A percentile compares a stretch with the other conserved stretches of the same genome.
Conservation (phyloP, 768 basidiomycete species). For the Terana coerulea region DNA sequence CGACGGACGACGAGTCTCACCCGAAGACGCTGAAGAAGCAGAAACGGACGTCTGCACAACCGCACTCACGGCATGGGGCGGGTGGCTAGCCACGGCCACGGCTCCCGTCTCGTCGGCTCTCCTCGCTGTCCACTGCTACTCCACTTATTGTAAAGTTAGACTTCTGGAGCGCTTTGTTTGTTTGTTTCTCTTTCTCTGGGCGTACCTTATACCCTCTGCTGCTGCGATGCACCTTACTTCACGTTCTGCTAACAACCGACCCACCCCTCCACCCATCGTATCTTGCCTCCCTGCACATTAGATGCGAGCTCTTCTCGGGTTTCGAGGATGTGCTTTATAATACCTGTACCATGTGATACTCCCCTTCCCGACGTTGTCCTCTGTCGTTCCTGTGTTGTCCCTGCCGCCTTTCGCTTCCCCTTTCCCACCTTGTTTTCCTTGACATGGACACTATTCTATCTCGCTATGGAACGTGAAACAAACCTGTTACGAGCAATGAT, state of each 20-base stretch:
- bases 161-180: slow-evolving; percentile 5
- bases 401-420: not conserved
- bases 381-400: no score
- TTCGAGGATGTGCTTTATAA: slow-evolving; percentile 13
- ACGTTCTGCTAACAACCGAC: slow-evolving; percentile 1
- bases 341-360: slow-evolving; percentile 13
- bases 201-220: slow-evolving; percentile 7
- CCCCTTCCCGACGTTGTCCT: not conserved
- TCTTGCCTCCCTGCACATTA: not conserved
- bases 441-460: not conserved
- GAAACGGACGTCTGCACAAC: slow-evolving; percentile 41
- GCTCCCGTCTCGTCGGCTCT: not conserved
- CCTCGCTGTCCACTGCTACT: not conserved
- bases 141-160: slow-evolving; percentile 1
- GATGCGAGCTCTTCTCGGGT: slow-evolving; percentile 8
- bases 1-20: slow-evolving; percentile 35
- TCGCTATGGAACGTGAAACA: not conserved
- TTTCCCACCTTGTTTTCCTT: not conserved
- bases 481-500: slow-evolving; percentile 1
- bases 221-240: not conserved
- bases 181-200: slow-evolving; percentile 2
- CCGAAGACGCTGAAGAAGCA: slow-evolving; percentile 48
- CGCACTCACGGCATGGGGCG: slow-evolving; percentile 18
- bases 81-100: not conserved
- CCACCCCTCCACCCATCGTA: slow-evolving; percentile 4